These are phyloP conservation scores for Vitis hybrid DNA, from an alignment of 177 flowering plant species.

Conservation along the genomic window DNA sequence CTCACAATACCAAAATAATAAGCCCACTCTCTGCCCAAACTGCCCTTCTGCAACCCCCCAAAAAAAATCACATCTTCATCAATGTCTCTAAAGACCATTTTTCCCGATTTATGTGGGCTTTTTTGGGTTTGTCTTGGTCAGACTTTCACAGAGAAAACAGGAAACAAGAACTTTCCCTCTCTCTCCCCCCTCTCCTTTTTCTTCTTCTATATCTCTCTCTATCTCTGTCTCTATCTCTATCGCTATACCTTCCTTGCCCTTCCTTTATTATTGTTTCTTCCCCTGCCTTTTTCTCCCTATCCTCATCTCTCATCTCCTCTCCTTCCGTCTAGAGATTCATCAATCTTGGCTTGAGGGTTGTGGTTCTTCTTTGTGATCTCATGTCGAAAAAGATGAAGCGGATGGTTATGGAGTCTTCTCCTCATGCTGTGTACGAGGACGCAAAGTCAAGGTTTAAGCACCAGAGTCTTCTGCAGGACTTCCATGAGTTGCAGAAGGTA, in stretches of 20 bases:
- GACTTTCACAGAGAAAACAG: slow-evolving; percentile 65
- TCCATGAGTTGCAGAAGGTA: slow-evolving; percentile 54
- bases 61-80: slow-evolving; percentile 37
- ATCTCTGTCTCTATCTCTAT: slow-evolving; percentile 12
- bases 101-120: slow-evolving; percentile 47
- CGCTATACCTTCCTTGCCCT: neutral
- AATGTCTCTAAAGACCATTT: slow-evolving; percentile 30
- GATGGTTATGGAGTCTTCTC: slow-evolving; percentile 29
- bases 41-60: slow-evolving; percentile 50
- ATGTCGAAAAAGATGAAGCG: slow-evolving; percentile 61
- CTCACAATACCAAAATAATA: slow-evolving; percentile 15
- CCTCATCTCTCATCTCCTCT: neutral
- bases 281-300: neutral
- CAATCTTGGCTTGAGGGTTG: slow-evolving; percentile 2
- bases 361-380: slow-evolving; percentile 12
- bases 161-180: slow-evolving; percentile 39
- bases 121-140: slow-evolving; percentile 60
- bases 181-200: slow-evolving; percentile 6
- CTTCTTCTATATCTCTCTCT: slow-evolving; percentile 7
- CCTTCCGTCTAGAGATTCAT: slow-evolving; percentile 7
- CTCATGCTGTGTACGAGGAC: slow-evolving; percentile 36
- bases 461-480: slow-evolving; percentile 65
- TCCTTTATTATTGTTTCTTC: slow-evolving; percentile 4
- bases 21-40: slow-evolving; percentile 14
- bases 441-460: slow-evolving; percentile 45